Percentiles rank a stretch among this genome's conserved stretches.
phyloP scores from a whole-genome alignment of 2,329 filamentous ascomycete species.

The Colletotrichum sp. region DNA sequence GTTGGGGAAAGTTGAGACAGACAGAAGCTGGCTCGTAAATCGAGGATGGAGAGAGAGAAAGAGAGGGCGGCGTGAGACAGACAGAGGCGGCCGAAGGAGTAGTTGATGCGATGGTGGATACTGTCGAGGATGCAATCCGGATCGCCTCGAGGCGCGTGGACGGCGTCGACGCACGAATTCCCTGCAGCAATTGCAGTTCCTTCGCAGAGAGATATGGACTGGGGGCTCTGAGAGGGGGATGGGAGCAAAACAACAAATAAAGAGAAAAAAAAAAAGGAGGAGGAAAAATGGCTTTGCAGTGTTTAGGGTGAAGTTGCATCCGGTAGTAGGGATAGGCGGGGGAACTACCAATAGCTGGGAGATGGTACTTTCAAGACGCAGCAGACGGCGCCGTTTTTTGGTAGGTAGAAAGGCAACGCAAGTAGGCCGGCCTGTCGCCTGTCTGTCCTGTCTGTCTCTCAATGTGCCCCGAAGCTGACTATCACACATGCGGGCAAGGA shows the following conservation, averaged over 20 bases:
- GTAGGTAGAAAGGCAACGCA: not conserved
- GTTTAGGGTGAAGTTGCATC: constrained; percentile 19
- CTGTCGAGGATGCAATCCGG: constrained; percentile 9
- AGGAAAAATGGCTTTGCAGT: not conserved
- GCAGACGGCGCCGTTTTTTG: not conserved
- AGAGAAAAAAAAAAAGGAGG: not conserved
- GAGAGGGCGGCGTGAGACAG: not conserved
- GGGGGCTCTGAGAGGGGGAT: not conserved
- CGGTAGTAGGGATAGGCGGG: constrained; percentile 9
- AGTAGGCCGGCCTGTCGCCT: not conserved
- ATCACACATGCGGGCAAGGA: constrained; percentile 8
- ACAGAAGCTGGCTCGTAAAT: not conserved
- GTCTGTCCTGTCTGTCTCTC: not conserved
- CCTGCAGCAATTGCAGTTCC: constrained; percentile 3
- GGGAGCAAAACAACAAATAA: not conserved
- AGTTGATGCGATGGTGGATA: constrained; percentile 5
- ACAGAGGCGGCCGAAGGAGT: not conserved
- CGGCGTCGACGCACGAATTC: not conserved
- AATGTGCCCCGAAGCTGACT: not conserved
- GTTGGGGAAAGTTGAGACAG: constrained; percentile 6
- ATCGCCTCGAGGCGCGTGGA: not conserved
- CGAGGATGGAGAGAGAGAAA: not conserved
- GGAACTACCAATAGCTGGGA: not conserved
- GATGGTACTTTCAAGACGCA: not conserved
- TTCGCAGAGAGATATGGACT: not conserved